Conservation (phyloP, 208 protist genomes). For the Crithidia sp. region DNA sequence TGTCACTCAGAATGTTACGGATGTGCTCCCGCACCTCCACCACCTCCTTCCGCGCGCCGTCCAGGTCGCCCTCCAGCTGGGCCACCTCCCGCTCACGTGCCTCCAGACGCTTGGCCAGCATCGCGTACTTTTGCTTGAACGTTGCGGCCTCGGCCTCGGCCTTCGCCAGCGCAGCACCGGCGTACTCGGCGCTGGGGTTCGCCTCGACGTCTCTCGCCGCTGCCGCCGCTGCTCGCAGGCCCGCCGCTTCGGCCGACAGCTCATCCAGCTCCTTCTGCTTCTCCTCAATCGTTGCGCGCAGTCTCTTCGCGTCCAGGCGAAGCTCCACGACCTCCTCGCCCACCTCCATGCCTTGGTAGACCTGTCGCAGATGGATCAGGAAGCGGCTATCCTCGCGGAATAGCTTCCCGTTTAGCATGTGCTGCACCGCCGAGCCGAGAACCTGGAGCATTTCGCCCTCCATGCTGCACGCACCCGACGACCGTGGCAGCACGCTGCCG, state of each 20-base stretch:
- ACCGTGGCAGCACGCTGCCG: constrained; percentile 81
- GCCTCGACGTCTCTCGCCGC: constrained; percentile 1
- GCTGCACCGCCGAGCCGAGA: constrained; percentile 50
- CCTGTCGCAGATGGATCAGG: constrained; percentile 65
- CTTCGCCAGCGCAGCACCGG: constrained; percentile 31
- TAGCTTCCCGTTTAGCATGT: constrained; percentile 59
- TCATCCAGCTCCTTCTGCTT: constrained; percentile 61
- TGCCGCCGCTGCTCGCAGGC: constrained; percentile 19
- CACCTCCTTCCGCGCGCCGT: constrained; percentile 53
- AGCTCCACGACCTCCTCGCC: constrained; percentile 55
- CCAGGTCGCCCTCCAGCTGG: constrained; percentile 78
- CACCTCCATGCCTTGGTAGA: constrained; percentile 64
- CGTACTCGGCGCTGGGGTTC: constrained; percentile 21
- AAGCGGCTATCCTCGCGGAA: constrained; percentile 82
- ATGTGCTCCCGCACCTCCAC: constrained; percentile 56
- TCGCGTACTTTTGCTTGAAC: constrained; percentile 79
- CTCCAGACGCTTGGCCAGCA: constrained; percentile 70
- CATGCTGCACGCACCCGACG: constrained; percentile 42
- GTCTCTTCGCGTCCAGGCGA: constrained; percentile 39
- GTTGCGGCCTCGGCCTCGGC: constrained; percentile 76
- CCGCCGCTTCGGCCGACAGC: constrained; percentile 31
- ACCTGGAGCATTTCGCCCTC: constrained; percentile 68
- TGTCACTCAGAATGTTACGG: constrained; percentile 35
- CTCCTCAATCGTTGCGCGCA: constrained; percentile 34
- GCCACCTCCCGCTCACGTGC: constrained; percentile 69